These are phyloP conservation scores for Immersiella caudata DNA, from an alignment of 495 filamentous ascomycete genomes.

Conservation along the genomic window DNA sequence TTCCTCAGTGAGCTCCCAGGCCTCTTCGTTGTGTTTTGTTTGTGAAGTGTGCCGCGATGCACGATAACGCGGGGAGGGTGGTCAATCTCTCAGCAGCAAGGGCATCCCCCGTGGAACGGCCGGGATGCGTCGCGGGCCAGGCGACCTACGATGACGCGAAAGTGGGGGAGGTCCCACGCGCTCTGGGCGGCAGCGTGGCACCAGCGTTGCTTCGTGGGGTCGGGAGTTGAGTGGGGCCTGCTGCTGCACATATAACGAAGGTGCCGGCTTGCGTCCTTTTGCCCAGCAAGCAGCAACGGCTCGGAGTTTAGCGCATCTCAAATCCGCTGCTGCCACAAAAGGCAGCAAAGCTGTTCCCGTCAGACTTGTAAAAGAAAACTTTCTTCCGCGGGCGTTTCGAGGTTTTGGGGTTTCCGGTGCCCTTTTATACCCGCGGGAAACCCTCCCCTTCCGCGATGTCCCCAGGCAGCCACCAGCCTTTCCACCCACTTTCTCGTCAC, in stretches of 20 bases:
- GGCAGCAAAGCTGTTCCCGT: constrained; percentile 20
- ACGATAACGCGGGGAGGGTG: background rate
- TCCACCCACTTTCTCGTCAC: constrained; percentile 11
- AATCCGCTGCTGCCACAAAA: constrained; percentile 21
- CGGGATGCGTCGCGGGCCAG: background rate
- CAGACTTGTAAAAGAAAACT: constrained; percentile 18
- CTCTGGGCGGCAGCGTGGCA: background rate
- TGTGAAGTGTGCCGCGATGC: background rate
- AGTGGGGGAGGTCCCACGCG: background rate
- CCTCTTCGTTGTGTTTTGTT: constrained; percentile 2
- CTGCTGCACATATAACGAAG: background rate
- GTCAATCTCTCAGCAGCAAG: constrained; percentile 1
- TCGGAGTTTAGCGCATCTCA: constrained; percentile 33
- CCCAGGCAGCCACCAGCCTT: constrained; percentile 24
- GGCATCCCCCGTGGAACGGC: background rate
- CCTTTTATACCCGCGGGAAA: constrained; percentile 36
- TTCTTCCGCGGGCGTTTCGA: constrained; percentile 20
- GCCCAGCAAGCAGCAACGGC: constrained; percentile 13
- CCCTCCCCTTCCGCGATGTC: constrained; percentile 15
- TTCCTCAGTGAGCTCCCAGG: background rate
- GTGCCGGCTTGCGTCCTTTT: constrained; percentile 6
- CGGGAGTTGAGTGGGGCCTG: background rate
- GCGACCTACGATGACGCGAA: background rate
- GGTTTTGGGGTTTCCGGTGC: constrained; percentile 23
- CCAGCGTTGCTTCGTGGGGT: background rate